phyloP scores from a whole-genome alignment of 805 yeast species.

The Deakozyma indianensis region DNA sequence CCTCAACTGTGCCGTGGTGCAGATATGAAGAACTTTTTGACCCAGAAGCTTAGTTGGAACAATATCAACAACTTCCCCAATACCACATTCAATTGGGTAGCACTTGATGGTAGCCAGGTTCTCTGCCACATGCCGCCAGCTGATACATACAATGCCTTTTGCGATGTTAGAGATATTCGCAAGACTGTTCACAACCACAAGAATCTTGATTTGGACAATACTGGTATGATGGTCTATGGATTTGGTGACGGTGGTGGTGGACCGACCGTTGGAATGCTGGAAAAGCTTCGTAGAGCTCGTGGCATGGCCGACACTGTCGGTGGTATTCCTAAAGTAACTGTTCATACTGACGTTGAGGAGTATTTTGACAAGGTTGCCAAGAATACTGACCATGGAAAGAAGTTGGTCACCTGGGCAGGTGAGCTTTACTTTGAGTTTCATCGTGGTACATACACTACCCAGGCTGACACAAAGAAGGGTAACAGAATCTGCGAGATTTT shows the following conservation, averaged over 20 bases:
- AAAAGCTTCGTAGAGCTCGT: slow-evolving; percentile 80
- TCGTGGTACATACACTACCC: slow-evolving; percentile 94
- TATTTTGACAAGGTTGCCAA: slow-evolving; percentile 56
- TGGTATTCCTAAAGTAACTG: slow-evolving; percentile 58
- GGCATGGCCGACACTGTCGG: slow-evolving; percentile 76
- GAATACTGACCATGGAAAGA: slow-evolving; percentile 48
- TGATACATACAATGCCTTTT: slow-evolving; percentile 86
- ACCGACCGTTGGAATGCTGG: slow-evolving; percentile 86
- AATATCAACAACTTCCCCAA: slow-evolving; percentile 85
- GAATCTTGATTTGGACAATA: slow-evolving; percentile 65
- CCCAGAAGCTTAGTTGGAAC: slow-evolving; percentile 94
- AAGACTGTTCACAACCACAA: slow-evolving; percentile 72
- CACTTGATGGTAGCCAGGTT: slow-evolving; percentile 86
- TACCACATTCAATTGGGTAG: slow-evolving; percentile 88
- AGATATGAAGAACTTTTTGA: slow-evolving; percentile 70
- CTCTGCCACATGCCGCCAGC: slow-evolving; percentile 97
- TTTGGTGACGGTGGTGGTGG: slow-evolving; percentile 99
- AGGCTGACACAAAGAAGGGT: slow-evolving; percentile 68
- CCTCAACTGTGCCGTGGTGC: slow-evolving; percentile 84
- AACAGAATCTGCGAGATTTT: slow-evolving; percentile 66
- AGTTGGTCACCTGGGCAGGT: slow-evolving; percentile 80
- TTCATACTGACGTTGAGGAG: slow-evolving; percentile 67
- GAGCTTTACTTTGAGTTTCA: slow-evolving; percentile 91
- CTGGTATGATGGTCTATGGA: slow-evolving; percentile 74
- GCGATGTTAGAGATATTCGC: slow-evolving; percentile 84